Percentiles rank a stretch among this genome's conserved stretches.
phyloP scores from a whole-genome alignment of 2,329 filamentous ascomycete genomes.

The Alternaria triticimaculans region DNA sequence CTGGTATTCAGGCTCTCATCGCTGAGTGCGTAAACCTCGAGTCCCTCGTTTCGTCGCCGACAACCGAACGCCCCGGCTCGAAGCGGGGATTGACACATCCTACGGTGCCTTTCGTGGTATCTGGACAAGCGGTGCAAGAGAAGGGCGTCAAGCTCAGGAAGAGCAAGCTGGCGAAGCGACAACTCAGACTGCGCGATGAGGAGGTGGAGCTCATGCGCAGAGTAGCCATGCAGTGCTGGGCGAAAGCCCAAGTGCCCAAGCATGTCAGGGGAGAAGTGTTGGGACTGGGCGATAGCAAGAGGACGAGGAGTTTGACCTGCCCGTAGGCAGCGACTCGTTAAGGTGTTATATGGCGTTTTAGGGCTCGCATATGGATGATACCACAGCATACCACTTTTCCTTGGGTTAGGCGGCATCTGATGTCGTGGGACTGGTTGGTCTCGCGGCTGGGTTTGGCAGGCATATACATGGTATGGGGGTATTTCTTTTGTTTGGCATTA shows the following conservation, averaged over 20 bases:
- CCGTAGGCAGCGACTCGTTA: conserved; percentile 20
- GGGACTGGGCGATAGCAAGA: conserved; percentile 21
- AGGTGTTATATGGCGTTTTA: conserved; percentile 2
- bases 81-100: conserved; percentile 32
- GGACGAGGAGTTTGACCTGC: conserved; percentile 41
- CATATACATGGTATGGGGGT: neutral
- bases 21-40: conserved; percentile 53
- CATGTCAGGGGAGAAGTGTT: conserved; percentile 33
- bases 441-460: neutral
- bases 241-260: conserved; percentile 38
- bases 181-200: conserved; percentile 52
- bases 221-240: conserved; percentile 54
- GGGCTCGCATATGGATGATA: conserved; percentile 18
- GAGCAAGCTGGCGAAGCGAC: conserved; percentile 55
- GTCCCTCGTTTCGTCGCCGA: conserved; percentile 46
- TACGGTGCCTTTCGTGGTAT: conserved; percentile 11
- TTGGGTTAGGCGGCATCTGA: neutral
- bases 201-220: conserved; percentile 53
- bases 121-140: conserved; percentile 14
- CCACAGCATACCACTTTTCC: conserved; percentile 14
- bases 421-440: neutral
- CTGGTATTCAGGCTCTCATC: conserved; percentile 56
- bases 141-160: conserved; percentile 43
- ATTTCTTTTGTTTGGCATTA: conserved; percentile 12
- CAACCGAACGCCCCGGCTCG: conserved; percentile 21